Evolutionary conservation across 371 early-diverging fungal species (phyloP).

Genomic region (Rhizopus microsporus): DNA sequence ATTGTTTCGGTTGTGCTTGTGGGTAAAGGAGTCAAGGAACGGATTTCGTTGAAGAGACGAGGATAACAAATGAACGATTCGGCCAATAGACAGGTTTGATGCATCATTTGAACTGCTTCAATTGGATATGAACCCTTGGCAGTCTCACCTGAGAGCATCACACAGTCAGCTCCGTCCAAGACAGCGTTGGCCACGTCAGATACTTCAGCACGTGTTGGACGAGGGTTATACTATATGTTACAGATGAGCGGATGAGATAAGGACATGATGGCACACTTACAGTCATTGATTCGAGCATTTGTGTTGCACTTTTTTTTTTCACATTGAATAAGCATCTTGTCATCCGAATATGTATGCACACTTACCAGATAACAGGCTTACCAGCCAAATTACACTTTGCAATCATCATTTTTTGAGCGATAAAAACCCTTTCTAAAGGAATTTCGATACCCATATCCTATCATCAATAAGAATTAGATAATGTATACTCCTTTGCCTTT

Average conservation of each 20-base stretch:
- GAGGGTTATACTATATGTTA: constrained; percentile 72
- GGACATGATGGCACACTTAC: constrained; percentile 34
- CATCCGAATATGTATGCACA: not conserved
- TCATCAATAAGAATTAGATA: constrained; percentile 6
- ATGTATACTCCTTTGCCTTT: constrained; percentile 2
- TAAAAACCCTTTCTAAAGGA: constrained; percentile 87
- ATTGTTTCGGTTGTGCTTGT: constrained; percentile 90
- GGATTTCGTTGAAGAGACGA: constrained; percentile 80
- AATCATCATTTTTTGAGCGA: constrained; percentile 98
- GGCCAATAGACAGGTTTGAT: constrained; percentile 72
- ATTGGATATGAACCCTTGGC: constrained; percentile 90
- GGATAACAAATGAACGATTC: constrained; percentile 81
- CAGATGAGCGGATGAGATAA: not conserved
- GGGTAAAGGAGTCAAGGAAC: constrained; percentile 72
- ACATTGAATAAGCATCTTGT: not conserved
- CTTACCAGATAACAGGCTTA: constrained; percentile 92
- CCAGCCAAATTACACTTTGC: constrained; percentile 91
- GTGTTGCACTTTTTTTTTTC: constrained; percentile 76
- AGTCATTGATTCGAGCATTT: constrained; percentile 99
- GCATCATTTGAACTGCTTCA: constrained; percentile 78
- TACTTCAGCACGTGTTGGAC: constrained; percentile 99
- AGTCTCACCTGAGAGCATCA: constrained; percentile 99
- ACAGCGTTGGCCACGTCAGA: constrained; percentile 99
- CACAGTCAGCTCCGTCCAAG: constrained; percentile 96
- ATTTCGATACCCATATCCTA: constrained; percentile 97